phyloP scores from a whole-genome alignment of 805 yeast species.

The Yarrowia sp. region DNA sequence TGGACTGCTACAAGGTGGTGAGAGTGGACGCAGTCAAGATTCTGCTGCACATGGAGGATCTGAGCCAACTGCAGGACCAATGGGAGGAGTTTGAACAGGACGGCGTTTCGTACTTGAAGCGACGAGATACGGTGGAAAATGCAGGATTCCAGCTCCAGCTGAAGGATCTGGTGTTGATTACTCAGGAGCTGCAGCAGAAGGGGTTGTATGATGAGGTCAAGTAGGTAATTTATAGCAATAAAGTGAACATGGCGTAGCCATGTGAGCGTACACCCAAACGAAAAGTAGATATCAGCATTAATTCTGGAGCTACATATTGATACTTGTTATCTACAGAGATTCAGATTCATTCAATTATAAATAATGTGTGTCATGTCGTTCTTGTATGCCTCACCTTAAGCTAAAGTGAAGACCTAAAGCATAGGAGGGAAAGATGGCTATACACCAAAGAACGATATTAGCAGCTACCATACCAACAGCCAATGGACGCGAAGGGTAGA shows the following conservation, averaged over 20 bases:
- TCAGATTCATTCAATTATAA: no score
- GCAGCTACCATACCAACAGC: background rate
- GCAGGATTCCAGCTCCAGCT: constrained; percentile 9
- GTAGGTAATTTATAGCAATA: background rate
- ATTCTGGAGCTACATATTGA: no score
- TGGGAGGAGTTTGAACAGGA: constrained; percentile 22
- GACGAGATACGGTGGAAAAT: background rate
- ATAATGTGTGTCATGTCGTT: no score
- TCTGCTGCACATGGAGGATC: constrained; percentile 3
- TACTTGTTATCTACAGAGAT: no score
- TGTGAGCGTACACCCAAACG: no score
- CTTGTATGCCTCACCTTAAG: no score
- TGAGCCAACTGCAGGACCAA: background rate
- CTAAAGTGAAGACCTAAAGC: no score
- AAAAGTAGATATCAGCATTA: no score
- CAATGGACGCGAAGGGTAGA: background rate
- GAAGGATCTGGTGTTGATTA: constrained; percentile 8
- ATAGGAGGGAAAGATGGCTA: background rate
- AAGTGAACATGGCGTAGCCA: background rate
- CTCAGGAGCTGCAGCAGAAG: constrained; percentile 7
- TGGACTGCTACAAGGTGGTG: constrained; percentile 4
- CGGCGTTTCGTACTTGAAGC: constrained; percentile 1
- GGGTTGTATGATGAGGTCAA: constrained; percentile 5
- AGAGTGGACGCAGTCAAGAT: background rate
- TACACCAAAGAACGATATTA: background rate